phyloP scores from a whole-genome alignment of 1,284 basidiomycete species.

The Apiotrichum sp. region DNA sequence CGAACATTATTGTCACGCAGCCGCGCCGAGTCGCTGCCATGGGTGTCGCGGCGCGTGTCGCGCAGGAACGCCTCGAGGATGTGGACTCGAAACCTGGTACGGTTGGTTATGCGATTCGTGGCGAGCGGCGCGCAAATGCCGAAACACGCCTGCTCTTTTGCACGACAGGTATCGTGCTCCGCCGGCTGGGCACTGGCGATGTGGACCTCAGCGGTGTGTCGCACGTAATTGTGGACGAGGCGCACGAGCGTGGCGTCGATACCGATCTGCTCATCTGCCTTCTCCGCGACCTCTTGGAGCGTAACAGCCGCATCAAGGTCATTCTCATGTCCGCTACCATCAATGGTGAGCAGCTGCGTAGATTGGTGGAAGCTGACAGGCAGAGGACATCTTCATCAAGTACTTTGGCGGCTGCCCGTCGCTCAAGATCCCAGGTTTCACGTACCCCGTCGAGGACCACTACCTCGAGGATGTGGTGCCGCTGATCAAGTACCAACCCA shows the following conservation, averaged over 20 bases:
- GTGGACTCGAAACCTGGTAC: slow-evolving; percentile 54
- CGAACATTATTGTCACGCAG: slow-evolving; percentile 82
- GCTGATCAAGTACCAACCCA: slow-evolving; percentile 50
- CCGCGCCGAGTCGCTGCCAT: slow-evolving; percentile 85
- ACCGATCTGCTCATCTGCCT: slow-evolving; percentile 86
- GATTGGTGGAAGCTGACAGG: too few species aligned
- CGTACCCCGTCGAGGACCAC: slow-evolving; percentile 69
- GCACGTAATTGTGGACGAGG: slow-evolving; percentile 89
- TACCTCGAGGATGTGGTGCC: slow-evolving; percentile 76
- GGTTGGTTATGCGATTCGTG: slow-evolving; percentile 84
- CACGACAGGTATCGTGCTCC: slow-evolving; percentile 84
- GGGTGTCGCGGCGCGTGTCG: slow-evolving; percentile 81
- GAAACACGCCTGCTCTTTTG: slow-evolving; percentile 79
- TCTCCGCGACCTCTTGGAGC: slow-evolving; percentile 64
- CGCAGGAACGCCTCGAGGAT: slow-evolving; percentile 74
- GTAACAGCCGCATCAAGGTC: slow-evolving; percentile 64
- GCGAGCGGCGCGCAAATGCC: slow-evolving; percentile 66
- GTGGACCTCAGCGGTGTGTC: slow-evolving; percentile 65
- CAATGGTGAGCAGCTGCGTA: slow-evolving; percentile 53
- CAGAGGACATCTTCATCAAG: slow-evolving; percentile 63
- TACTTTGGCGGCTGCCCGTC: slow-evolving; percentile 78
- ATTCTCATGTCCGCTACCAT: slow-evolving; percentile 63
- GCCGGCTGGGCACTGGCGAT: slow-evolving; percentile 65
- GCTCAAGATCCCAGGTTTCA: slow-evolving; percentile 75
- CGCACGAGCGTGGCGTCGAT: slow-evolving; percentile 84